Conservation (phyloP, 2,329 filamentous ascomycete genomes). For the Hypoxylon sp. region DNA sequence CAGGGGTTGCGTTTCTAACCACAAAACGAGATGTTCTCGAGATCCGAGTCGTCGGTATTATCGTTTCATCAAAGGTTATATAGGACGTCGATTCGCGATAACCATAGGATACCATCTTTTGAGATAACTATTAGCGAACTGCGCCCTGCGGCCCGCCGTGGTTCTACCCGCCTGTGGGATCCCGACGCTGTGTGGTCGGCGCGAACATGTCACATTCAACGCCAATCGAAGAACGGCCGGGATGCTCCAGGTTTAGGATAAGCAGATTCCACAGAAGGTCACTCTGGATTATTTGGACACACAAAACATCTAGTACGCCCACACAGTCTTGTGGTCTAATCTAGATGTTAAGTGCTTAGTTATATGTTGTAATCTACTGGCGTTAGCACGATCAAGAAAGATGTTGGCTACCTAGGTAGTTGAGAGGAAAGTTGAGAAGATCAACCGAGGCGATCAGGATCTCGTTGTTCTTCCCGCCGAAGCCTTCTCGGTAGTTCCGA, state of each 20-base stretch:
- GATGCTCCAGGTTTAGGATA: conserved; percentile 6
- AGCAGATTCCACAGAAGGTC: conserved; percentile 5
- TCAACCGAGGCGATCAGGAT: conserved; percentile 14
- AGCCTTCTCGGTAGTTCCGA: conserved; percentile 33
- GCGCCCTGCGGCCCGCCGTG: conserved; percentile 29
- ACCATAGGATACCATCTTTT: conserved; percentile 9
- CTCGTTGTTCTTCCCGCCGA: conserved; percentile 30
- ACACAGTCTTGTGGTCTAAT: neutral
- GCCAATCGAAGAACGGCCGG: conserved; percentile 6
- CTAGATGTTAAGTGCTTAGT: conserved; percentile 7
- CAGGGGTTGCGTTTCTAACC: neutral
- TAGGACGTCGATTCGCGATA: conserved; percentile 9
- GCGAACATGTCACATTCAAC: conserved; percentile 23
- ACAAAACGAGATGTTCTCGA: conserved; percentile 10
- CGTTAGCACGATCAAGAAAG: too few species aligned
- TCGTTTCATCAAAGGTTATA: conserved; percentile 21
- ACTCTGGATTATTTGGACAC: conserved; percentile 3
- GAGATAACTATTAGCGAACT: conserved; percentile 20
- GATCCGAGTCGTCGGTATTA: conserved; percentile 22
- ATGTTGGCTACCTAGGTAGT: too few species aligned
- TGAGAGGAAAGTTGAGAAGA: neutral
- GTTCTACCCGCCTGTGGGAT: conserved; percentile 33
- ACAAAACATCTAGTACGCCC: conserved; percentile 1
- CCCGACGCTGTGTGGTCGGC: conserved; percentile 24
- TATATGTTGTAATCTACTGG: conserved; percentile 17